phyloP scores from a whole-genome alignment of 805 yeast genomes.

The Starmerella etchellsii region DNA sequence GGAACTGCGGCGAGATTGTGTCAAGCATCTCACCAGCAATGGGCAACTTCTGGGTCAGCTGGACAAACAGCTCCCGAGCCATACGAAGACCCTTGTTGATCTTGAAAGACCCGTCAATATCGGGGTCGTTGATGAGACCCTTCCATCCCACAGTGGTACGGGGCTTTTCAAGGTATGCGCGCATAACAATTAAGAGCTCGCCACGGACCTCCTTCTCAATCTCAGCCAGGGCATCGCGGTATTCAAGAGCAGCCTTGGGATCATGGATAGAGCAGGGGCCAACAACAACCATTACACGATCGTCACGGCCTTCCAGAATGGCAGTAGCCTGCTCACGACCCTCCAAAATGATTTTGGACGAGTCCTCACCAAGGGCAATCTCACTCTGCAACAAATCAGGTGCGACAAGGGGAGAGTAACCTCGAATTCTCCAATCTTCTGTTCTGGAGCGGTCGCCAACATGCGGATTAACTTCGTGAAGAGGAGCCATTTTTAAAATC shows the following conservation, averaged over 20 bases:
- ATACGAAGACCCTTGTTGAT: conserved; percentile 90
- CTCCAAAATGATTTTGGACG: conserved; percentile 49
- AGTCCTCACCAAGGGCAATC: conserved; percentile 48
- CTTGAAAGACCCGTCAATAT: conserved; percentile 80
- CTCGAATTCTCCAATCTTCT: conserved; percentile 37
- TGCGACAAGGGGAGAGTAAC: conserved; percentile 91
- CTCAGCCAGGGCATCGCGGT: conserved; percentile 52
- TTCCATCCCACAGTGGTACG: conserved; percentile 99
- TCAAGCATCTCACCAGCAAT: conserved; percentile 97
- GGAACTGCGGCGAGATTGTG: conserved; percentile 91
- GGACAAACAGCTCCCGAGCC: conserved; percentile 73
- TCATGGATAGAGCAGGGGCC: conserved; percentile 98
- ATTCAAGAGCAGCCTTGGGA: conserved; percentile 81
- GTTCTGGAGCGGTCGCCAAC: conserved; percentile 21
- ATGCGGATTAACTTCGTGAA: conserved; percentile 19
- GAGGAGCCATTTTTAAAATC: conserved; percentile 15
- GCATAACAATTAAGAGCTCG: conserved; percentile 81
- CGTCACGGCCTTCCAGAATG: conserved; percentile 70
- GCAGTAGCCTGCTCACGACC: conserved; percentile 68
- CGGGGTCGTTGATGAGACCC: conserved; percentile 95
- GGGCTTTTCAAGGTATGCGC: conserved; percentile 96
- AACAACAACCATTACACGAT: conserved; percentile 73
- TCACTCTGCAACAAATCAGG: conserved; percentile 88
- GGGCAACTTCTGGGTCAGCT: conserved; percentile 70
- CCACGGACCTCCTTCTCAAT: conserved; percentile 50